Conservation (phyloP, 225 moss, liverwort and hornwort genomes). For the Marchantia paleacea region DNA sequence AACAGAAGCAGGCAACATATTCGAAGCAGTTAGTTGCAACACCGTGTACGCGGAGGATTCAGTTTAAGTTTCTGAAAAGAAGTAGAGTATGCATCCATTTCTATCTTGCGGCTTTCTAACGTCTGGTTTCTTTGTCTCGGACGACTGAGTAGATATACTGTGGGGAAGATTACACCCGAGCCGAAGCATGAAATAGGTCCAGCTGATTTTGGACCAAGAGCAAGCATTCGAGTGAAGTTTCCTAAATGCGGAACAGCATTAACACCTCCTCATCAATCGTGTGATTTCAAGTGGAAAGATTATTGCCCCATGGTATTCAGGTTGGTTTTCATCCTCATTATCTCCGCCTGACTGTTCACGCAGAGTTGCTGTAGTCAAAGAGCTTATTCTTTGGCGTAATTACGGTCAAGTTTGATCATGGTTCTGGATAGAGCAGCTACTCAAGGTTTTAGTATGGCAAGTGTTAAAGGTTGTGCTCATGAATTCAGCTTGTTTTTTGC, state of each 20-base stretch:
- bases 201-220: conserved; percentile 81
- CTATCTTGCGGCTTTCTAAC: not conserved
- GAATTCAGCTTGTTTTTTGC: not conserved
- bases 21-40: not conserved
- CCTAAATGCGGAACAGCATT: conserved; percentile 78
- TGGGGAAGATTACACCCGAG: conserved; percentile 91
- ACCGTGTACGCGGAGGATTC: not conserved
- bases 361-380: not conserved
- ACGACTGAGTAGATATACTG: conserved; percentile 73
- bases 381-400: not conserved
- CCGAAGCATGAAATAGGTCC: conserved; percentile 75
- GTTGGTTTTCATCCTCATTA: conserved; percentile 32
- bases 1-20: not conserved
- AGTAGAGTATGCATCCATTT: not conserved
- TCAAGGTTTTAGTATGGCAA: too few species aligned
- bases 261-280: conserved; percentile 88
- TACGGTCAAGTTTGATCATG: too few species aligned
- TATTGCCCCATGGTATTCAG: conserved; percentile 99
- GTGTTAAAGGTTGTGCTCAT: not conserved
- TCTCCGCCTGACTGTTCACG: not conserved
- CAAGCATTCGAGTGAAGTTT: conserved; percentile 89
- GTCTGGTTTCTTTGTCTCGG: not conserved
- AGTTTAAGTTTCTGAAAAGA: too few species aligned
- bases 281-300: conserved; percentile 98
- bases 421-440: not conserved